Evolutionary conservation across 2,329 filamentous ascomycete species (phyloP).

Genomic region (Domatiomyces catenatus): DNA sequence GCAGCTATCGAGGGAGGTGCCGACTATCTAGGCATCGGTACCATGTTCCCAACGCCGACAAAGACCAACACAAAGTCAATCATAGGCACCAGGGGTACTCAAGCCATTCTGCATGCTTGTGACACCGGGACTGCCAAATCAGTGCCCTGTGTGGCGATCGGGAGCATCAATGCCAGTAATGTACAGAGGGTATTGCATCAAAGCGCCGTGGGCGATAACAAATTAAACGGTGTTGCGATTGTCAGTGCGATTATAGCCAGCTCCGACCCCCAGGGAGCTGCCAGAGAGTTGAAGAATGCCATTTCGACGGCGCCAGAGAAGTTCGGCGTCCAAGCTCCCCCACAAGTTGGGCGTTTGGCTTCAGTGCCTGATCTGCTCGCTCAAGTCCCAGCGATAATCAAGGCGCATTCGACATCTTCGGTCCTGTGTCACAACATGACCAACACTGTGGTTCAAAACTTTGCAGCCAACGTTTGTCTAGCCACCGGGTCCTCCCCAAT

Average conservation of each 20-base stretch:
- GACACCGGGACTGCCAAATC: constrained; percentile 25
- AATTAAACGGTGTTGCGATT: constrained; percentile 66
- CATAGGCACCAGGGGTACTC: constrained; percentile 57
- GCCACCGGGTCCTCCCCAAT: constrained; percentile 72
- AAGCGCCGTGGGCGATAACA: constrained; percentile 28
- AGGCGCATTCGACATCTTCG: constrained; percentile 43
- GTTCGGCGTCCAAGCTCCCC: constrained; percentile 18
- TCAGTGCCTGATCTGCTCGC: constrained; percentile 18
- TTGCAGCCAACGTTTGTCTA: constrained; percentile 80
- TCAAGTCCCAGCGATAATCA: constrained; percentile 37
- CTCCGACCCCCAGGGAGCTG: constrained; percentile 47
- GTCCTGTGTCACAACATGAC: constrained; percentile 95
- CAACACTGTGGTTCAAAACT: constrained; percentile 87
- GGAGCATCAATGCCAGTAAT: constrained; percentile 68
- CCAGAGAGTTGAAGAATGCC: constrained; percentile 42
- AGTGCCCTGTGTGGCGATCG: constrained; percentile 65
- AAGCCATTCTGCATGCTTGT: constrained; percentile 49
- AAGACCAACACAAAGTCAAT: constrained; percentile 79
- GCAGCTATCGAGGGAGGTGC: constrained; percentile 60
- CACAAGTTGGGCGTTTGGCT: constrained; percentile 16
- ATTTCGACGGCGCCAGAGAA: constrained; percentile 30
- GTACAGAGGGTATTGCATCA: constrained; percentile 60
- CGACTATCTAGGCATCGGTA: constrained; percentile 81
- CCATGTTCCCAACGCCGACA: constrained; percentile 73
- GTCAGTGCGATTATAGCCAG: constrained; percentile 79